A percentile compares a stretch with the other conserved stretches of the same genome.
phyloP scores from a whole-genome alignment of 495 filamentous ascomycete genomes.

The Bryoglossum gracile region DNA sequence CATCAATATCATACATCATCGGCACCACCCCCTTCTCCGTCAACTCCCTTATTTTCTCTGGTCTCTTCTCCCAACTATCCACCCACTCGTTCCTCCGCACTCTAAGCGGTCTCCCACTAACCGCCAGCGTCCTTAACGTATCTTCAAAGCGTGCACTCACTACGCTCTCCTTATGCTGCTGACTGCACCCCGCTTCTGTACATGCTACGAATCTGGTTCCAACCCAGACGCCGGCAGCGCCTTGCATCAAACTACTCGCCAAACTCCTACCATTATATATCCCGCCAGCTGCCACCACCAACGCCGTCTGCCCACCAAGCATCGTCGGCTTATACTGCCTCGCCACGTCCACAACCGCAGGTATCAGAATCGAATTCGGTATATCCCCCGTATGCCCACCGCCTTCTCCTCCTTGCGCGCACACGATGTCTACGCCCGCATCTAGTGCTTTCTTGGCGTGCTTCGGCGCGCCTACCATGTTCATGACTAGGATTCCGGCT shows the following conservation, averaged over 20 bases:
- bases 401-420: constrained; percentile 73
- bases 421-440: constrained; percentile 76
- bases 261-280: constrained; percentile 64
- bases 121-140: constrained; percentile 68
- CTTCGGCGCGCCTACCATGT: constrained; percentile 90
- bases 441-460: constrained; percentile 79
- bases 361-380: constrained; percentile 64
- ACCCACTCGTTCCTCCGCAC: constrained; percentile 79
- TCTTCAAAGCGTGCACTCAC: constrained; percentile 65
- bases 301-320: constrained; percentile 42
- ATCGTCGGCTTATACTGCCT: constrained; percentile 47
- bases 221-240: constrained; percentile 72
- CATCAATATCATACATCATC: constrained; percentile 69
- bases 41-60: constrained; percentile 64
- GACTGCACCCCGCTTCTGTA: constrained; percentile 67
- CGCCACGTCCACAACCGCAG: constrained; percentile 69
- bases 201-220: constrained; percentile 81
- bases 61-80: constrained; percentile 63
- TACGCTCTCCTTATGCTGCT: constrained; percentile 75
- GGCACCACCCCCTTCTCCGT: constrained; percentile 70
- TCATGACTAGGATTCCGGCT: constrained; percentile 77
- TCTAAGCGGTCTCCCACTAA: constrained; percentile 72
- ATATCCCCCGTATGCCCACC: constrained; percentile 76
- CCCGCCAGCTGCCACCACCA: constrained; percentile 73
- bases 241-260: constrained; percentile 65